Evolutionary conservation across 1,284 basidiomycete genomes (phyloP), one percentile per base, ranked within the genome.

Genomic region (Cutaneotrichosporon cutaneum): DNA sequence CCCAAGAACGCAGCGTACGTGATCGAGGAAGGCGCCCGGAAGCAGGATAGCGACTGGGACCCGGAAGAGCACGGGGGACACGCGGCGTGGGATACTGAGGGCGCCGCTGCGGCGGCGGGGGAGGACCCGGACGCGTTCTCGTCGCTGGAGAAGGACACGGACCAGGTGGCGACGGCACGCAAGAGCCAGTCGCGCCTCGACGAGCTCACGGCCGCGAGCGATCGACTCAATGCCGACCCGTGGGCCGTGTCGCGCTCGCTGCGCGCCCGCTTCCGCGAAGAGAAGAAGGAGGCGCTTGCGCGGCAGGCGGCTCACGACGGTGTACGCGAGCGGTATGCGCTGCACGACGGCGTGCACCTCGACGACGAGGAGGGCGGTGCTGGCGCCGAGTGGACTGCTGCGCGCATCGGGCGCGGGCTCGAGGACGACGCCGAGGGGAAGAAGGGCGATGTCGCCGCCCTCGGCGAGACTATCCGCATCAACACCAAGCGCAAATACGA

Each of bases 1-100:
- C 96, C 94, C 0, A 70, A 96, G 92, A 96, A 97, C 71, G 94
- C 95, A 0, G 86, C 89, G 22, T 99, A 99, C 75, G 87, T 95
- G n/a, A 93, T 98, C 0, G 84, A 86, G 3, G 88, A 88, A 27
- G 96, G 96, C 8, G 95, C 94, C 11, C 83, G 88, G 62, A 88
- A 90, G 77, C 94, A 99, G 78, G 87, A 92, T 53, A 90, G 94
- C 71, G 92, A 96, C 35, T 98, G 95, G 96, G 85, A 98, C 76
- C 93, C 94, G 0, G 92, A 88, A 70, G 93, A 96, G 78, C 90
- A 96, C 62, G 95, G 95, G 4, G 93, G 93, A 0, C 91, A 86
- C 70, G 90, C 90, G n/a, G 82, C 94, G 33, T 55, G 48, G 33
- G 90, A 92, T 69, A 88, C 89, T 11, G 88, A 93, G 56, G 75